Conservation (phyloP, 2,329 filamentous ascomycete genomes). For the Verticillium isaacii region DNA sequence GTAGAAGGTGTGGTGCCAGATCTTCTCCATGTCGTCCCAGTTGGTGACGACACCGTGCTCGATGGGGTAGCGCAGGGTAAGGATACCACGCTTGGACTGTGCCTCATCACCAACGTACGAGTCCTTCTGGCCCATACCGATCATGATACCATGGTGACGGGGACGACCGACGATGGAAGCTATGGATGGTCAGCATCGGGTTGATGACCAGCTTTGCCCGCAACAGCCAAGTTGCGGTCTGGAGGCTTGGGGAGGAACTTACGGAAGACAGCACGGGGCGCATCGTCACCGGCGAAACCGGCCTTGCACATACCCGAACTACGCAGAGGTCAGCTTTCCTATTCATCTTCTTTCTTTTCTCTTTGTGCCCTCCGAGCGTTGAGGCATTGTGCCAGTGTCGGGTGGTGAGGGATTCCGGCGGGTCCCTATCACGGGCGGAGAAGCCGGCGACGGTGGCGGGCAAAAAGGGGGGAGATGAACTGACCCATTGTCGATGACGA, state of each 20-base stretch:
- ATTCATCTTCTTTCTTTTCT: background rate
- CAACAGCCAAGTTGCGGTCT: constrained; percentile 4
- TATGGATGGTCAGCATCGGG: constrained; percentile 40
- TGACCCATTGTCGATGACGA: constrained; percentile 99
- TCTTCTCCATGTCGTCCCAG: constrained; percentile 99
- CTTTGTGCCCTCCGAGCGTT: background rate
- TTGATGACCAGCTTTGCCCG: constrained; percentile 2
- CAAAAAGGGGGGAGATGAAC: constrained; percentile 30
- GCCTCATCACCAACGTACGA: constrained; percentile 99
- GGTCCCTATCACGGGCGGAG: constrained; percentile 11
- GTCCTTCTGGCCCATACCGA: constrained; percentile 99
- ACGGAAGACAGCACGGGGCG: constrained; percentile 99
- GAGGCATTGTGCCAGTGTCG: constrained; percentile 8
- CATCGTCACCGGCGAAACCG: constrained; percentile 99
- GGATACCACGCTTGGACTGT: constrained; percentile 99
- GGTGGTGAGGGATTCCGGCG: constrained; percentile 2
- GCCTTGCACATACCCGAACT: constrained; percentile 99
- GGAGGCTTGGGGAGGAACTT: constrained; percentile 53
- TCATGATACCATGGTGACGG: constrained; percentile 99
- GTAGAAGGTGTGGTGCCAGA: constrained; percentile 99
- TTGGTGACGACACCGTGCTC: constrained; percentile 99
- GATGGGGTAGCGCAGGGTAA: constrained; percentile 98
- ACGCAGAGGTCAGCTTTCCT: constrained; percentile 33
- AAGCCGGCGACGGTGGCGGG: constrained; percentile 25
- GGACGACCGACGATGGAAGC: constrained; percentile 99